phyloP scores from a whole-genome alignment of 257 asterid species.

The Ehretia macrophylla region DNA sequence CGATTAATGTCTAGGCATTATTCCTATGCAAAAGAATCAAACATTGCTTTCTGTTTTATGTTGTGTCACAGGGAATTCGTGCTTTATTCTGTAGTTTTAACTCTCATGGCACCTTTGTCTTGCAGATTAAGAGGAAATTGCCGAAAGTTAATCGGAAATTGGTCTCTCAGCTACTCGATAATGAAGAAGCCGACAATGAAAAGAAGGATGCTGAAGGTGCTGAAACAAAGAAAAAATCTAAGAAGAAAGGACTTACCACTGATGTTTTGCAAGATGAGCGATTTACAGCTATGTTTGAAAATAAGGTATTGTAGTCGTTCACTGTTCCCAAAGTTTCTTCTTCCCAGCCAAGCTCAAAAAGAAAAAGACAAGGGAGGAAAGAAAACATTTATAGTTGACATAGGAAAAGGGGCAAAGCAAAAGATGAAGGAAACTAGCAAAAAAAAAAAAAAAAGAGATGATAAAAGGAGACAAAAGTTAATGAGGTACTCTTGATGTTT shows the following conservation, averaged over 20 bases:
- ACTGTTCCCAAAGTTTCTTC: neutral
- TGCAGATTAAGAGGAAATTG: slow-evolving; percentile 66
- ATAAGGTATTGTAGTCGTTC: slow-evolving; percentile 44
- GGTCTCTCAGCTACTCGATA: slow-evolving; percentile 49
- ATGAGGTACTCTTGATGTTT: no score
- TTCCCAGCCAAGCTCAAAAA: no score
- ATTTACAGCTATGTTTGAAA: slow-evolving; percentile 51
- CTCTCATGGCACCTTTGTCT: slow-evolving; percentile 8
- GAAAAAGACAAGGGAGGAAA: no score
- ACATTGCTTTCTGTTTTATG: neutral
- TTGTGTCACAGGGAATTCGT: neutral
- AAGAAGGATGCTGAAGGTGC: slow-evolving; percentile 38
- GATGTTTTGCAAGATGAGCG: slow-evolving; percentile 71
- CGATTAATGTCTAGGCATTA: no score
- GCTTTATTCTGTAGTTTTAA: neutral
- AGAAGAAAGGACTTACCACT: slow-evolving; percentile 76
- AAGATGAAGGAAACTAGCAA: no score
- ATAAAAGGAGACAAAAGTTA: no score
- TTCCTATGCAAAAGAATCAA: neutral
- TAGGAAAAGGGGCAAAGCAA: no score
- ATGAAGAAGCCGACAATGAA: slow-evolving; percentile 64
- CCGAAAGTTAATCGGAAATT: slow-evolving; percentile 71
- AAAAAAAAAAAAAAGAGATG: no score
- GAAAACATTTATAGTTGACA: no score
- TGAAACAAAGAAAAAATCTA: slow-evolving; percentile 53